A percentile compares a stretch with the other conserved stretches of the same genome.
Conservation (phyloP, 2,329 filamentous ascomycete species). For the Talaromyces sp. region DNA sequence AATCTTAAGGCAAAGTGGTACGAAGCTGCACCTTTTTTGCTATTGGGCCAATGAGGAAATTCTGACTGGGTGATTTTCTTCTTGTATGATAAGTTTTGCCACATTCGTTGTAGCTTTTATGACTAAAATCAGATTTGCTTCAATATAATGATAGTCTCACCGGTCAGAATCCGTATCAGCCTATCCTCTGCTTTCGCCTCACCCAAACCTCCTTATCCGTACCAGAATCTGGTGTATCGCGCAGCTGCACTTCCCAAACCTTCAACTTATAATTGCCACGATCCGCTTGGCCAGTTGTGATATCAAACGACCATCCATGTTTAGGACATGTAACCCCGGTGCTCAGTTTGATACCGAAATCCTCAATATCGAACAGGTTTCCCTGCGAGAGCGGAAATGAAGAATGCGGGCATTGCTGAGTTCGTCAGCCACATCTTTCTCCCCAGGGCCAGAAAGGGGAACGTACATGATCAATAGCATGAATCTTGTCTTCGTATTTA, state of each 20-base stretch:
- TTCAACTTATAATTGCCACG: constrained; percentile 60
- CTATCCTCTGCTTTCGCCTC: constrained; percentile 20
- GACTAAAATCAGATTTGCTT: not conserved
- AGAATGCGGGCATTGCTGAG: constrained; percentile 64
- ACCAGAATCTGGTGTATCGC: constrained; percentile 26
- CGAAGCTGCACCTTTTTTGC: too few species aligned
- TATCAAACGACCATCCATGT: constrained; percentile 68
- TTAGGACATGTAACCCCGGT: constrained; percentile 65
- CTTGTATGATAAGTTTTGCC: too few species aligned
- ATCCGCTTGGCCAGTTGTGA: constrained; percentile 61
- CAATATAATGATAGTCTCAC: not conserved
- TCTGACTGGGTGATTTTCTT: too few species aligned
- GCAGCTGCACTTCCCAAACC: constrained; percentile 62
- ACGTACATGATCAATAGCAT: constrained; percentile 64
- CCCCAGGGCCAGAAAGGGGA: too few species aligned
- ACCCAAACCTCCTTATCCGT: constrained; percentile 34
- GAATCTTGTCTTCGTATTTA: constrained; percentile 59
- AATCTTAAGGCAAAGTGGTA: not conserved
- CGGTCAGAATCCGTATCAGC: not conserved
- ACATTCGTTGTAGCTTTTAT: too few species aligned
- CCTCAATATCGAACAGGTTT: constrained; percentile 66
- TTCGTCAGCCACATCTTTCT: constrained; percentile 5
- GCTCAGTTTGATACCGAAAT: constrained; percentile 53
- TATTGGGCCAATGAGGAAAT: too few species aligned
- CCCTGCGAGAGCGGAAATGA: constrained; percentile 64